Conservation (phyloP, 129 eudicot genomes). For the Centrapalus pauciflorus region DNA sequence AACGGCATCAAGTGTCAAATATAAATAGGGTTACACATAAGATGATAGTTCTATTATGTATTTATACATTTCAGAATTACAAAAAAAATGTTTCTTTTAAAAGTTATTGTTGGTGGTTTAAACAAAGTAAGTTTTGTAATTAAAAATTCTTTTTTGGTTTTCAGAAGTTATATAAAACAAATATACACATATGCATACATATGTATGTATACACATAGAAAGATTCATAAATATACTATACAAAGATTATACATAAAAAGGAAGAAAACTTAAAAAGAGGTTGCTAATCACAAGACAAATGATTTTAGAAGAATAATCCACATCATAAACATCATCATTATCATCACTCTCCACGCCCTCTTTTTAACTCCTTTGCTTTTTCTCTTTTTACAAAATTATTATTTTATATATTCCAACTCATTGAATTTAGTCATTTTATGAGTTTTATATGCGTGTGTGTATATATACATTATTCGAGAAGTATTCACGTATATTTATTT, state of each 20-base stretch:
- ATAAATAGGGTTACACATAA: not conserved
- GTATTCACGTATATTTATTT: too few species aligned
- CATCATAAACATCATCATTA: constrained; percentile 38
- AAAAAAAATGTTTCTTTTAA: too few species aligned
- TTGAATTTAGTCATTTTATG: not conserved
- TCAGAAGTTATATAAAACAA: too few species aligned
- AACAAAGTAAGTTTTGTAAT: too few species aligned
- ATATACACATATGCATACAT: not conserved
- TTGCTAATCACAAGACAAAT: constrained; percentile 48
- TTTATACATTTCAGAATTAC: too few species aligned
- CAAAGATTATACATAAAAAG: too few species aligned
- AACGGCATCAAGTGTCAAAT: too few species aligned
- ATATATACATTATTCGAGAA: too few species aligned
- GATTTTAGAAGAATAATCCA: constrained; percentile 59
- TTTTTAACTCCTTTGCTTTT: constrained; percentile 18
- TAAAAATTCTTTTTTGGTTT: too few species aligned
- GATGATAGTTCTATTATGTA: not conserved
- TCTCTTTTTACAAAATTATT: constrained; percentile 10
- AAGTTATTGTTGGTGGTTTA: too few species aligned
- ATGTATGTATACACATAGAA: too few species aligned
- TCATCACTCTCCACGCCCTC: constrained; percentile 2
- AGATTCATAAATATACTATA: not conserved
- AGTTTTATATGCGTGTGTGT: too few species aligned
- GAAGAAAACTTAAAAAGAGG: constrained; percentile 10
- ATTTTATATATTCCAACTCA: not conserved